Percentiles rank a stretch among this genome's conserved stretches.
phyloP scores from a whole-genome alignment of 768 basidiomycete species.

The Dendrothele bispora region DNA sequence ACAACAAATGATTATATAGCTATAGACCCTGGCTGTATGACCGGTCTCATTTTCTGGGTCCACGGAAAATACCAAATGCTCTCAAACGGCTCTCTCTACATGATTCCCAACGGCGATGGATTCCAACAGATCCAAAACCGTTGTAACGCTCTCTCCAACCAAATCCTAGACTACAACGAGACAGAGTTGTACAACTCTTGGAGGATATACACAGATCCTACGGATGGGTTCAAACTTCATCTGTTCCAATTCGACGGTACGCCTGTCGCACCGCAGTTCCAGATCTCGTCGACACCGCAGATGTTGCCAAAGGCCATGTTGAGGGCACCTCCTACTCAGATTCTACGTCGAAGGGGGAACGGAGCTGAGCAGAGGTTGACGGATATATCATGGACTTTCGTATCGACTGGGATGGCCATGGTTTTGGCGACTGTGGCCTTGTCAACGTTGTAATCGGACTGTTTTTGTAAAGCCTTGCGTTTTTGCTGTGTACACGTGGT shows the following conservation, averaged over 20 bases:
- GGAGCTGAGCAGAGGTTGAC: no score
- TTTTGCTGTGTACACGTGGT: no score
- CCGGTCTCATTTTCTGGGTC: constrained; percentile 83
- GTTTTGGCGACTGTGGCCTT: no score
- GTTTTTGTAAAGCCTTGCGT: no score
- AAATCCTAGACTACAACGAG: constrained; percentile 80
- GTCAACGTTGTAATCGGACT: no score
- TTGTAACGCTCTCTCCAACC: constrained; percentile 84
- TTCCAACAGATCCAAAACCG: constrained; percentile 94
- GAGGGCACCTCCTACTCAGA: constrained; percentile 47
- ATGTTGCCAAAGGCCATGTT: constrained; percentile 80
- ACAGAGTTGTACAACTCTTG: constrained; percentile 66
- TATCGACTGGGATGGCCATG: no score
- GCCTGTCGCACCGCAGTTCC: constrained; percentile 71
- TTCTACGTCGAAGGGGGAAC: no score
- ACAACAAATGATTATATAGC: no score
- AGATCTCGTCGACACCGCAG: constrained; percentile 64
- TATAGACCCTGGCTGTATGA: constrained; percentile 83
- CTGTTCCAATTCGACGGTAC: constrained; percentile 77
- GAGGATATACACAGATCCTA: constrained; percentile 71
- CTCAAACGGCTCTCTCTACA: constrained; percentile 76
- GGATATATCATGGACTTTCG: no score
- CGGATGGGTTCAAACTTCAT: constrained; percentile 65
- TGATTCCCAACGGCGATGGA: constrained; percentile 80
- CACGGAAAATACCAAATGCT: constrained; percentile 76